Evolutionary conservation across 345 rosid species (phyloP).

Genomic region (Erucastrum elatum): DNA sequence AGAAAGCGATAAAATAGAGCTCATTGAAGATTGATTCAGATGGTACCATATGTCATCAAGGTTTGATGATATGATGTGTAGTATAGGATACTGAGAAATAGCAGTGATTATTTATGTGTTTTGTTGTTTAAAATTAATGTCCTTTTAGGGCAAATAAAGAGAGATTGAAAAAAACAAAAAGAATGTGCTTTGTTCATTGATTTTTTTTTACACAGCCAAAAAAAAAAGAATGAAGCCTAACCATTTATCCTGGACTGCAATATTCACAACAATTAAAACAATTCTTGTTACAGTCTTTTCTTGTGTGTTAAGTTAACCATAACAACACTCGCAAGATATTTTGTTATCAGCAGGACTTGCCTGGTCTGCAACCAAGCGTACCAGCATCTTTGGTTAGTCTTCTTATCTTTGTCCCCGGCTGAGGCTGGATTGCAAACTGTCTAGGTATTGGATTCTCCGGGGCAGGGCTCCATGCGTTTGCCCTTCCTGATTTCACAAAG

Average conservation of each 20-base stretch:
- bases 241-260: constrained; percentile 7
- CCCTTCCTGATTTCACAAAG: constrained; percentile 62
- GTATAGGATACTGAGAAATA: constrained; percentile 22
- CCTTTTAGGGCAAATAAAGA: constrained; percentile 18
- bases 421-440: constrained; percentile 34
- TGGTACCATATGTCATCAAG: constrained; percentile 14
- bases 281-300: not conserved
- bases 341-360: constrained; percentile 40
- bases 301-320: constrained; percentile 5
- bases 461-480: constrained; percentile 12
- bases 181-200: constrained; percentile 1
- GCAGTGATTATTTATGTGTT: constrained; percentile 23
- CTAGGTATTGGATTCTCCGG: constrained; percentile 37
- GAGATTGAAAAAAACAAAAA: constrained; percentile 18
- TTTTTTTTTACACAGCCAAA: not conserved
- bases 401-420: constrained; percentile 47
- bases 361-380: constrained; percentile 47
- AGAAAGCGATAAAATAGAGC: constrained; percentile 30
- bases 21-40: constrained; percentile 28
- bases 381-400: constrained; percentile 55
- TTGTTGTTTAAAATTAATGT: constrained; percentile 10
- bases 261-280: constrained; percentile 27
- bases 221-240: constrained; percentile 11
- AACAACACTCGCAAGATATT: constrained; percentile 2
- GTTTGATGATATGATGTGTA: constrained; percentile 7